phyloP scores from a whole-genome alignment of 306 rosid species.

The Malus sieversii region DNA sequence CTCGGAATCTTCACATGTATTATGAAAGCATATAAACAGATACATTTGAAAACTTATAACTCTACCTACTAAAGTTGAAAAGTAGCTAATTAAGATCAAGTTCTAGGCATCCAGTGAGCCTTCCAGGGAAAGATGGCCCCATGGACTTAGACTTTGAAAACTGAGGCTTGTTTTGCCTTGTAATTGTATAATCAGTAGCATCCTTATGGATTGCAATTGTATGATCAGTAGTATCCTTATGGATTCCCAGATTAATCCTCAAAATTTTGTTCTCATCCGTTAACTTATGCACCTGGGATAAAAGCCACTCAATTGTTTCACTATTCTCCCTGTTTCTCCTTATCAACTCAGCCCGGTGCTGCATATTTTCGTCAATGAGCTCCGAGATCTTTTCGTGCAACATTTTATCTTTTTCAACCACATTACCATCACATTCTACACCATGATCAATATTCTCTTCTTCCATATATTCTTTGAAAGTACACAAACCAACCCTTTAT shows the following conservation, averaged over 20 bases:
- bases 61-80: no score
- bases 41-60: not conserved
- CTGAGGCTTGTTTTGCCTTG: not conserved
- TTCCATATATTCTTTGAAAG: not conserved
- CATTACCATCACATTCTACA: not conserved
- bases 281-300: not conserved
- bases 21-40: not conserved
- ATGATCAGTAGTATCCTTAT: not conserved
- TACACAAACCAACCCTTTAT: no score
- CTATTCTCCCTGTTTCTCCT: no score
- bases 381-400: no score
- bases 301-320: no score
- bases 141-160: not conserved
- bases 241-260: not conserved
- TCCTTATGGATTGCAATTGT: not conserved
- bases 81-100: not conserved
- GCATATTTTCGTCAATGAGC: no score
- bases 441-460: not conserved
- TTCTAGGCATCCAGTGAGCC: conserved; percentile 22
- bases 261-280: conserved; percentile 13
- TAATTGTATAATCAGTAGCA: not conserved
- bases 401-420: not conserved
- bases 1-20: not conserved
- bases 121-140: conserved; percentile 5
- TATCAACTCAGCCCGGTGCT: no score